Base-by-base conservation (phyloP, 805 yeast species). In the Saccharomycopsis oosterbeekiorum region DNA sequence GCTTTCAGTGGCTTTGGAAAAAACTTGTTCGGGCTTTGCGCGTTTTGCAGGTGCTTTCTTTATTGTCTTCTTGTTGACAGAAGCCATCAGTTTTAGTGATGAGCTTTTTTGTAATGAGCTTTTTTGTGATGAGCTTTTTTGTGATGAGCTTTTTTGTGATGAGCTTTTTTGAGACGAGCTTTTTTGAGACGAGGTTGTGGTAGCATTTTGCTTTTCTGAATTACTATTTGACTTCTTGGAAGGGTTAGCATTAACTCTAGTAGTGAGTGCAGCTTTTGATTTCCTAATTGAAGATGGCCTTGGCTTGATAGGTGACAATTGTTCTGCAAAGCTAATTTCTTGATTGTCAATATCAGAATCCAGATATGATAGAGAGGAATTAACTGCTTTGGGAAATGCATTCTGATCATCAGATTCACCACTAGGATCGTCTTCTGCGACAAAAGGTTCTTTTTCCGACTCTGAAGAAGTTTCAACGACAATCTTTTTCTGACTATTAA, bases 261-360 rank as follows among this genome's bases (percentile, higher is more conserved):
- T 21, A 9, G 24, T 60, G 63, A 10, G 67, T 56, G 66, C 56
- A 21, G 62, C 43, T n/a, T 39, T 43, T 64, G 11, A 66, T 19
- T 21, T 47, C 34, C 9, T 47, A 10, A 6, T 21, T 47, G 34
- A 6, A 10, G 53, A 47, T 12, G 34, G 14, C 8, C n/a, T 47
- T 10, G 53, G 26, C 21, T 47, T 47, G 10, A 47, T 47, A 11
- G 53, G 53, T 14, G 53, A 47, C 21, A 47, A 47, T 6, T 47
- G 53, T 21, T 47, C 53, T 21, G 53, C 53, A 47, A 47, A 17
- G n/a, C 53, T 47, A 21, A 47, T 47, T 21, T 47, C 53, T 5
- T 47, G 15, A 47, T 71, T 69, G 40, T 71, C 77, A 68, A 70
- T 68, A 61, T 74, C 73, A n/a, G 68, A 70, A 43, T 64, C 65